Base-by-base conservation (phyloP, 768 basidiomycete species). In the Polyporus arcularius region DNA sequence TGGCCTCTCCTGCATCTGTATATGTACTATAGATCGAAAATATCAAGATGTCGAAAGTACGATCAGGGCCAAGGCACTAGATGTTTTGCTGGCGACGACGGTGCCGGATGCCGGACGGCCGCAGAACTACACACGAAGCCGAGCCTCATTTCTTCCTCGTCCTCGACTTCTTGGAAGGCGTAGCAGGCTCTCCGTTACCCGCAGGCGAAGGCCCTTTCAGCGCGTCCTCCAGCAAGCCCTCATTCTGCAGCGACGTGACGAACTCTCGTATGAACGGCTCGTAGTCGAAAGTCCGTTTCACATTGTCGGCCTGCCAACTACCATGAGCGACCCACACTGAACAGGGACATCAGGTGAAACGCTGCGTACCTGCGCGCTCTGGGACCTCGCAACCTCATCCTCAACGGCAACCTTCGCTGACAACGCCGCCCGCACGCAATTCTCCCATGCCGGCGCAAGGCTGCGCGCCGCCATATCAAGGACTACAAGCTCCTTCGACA, bases 271-370 rank as follows among this genome's bases (percentile, higher is more conserved):
- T 72, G 70, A 88, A 86, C 0, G 84, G 84, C 65, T 85, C 84
- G 63, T 86, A 88, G 70, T 88, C 85, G 63, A 80, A 82, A 10
- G 85, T 86, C 14, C 86, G 73, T 53, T 82, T 84, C 46, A 83
- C 66, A 62, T 85, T 78, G 26, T 88, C 85, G 10, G 78, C 79
- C 85, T 86, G 65, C 49, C 18, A 26, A 26, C n/a, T 2, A 40
- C 42, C n/a, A 39, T 15, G 28, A 56, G 45, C 31, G 8, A 47
- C 43, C 43, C 39, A 26, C 38, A 21, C 21, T 28, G 39, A 41
- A n/a, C 32, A 21, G 15, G 10, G 7, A 53, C 9, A 43, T 15
- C 21, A 30, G 47, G 31, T 14, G 38, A 53, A 60, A 26, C 18
- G 32, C 11, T 14, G 74, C 84, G 53, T 60, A 86, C 85, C 71